Percentiles rank a stretch among this genome's conserved stretches.
Evolutionary conservation across 352 stramenopile genomes (phyloP).

Genomic region (Chrysophaeum taylorii): DNA sequence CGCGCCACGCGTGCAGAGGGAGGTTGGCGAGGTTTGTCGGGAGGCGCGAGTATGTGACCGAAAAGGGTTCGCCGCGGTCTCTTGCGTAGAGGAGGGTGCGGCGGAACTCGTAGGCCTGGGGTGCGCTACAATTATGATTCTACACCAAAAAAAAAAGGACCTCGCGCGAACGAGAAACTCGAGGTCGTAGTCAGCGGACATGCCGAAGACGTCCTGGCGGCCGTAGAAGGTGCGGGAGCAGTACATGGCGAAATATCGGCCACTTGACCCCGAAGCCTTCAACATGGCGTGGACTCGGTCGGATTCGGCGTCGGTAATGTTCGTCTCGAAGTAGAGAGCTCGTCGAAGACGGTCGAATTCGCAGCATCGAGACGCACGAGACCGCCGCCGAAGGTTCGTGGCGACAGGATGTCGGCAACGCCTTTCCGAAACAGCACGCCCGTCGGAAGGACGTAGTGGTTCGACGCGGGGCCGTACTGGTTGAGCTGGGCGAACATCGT

Average conservation of each 20-base stretch:
- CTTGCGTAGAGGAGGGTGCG: background rate
- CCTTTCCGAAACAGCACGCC: no score
- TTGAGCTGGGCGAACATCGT: constrained; percentile 3
- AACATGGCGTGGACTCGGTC: no score
- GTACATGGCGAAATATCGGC: no score
- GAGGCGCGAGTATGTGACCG: background rate
- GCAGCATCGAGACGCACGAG: constrained; percentile 1
- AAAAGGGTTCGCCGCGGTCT: constrained; percentile 5
- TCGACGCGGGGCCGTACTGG: constrained; percentile 5
- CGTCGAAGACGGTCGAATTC: constrained; percentile 5
- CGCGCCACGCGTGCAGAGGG: no score
- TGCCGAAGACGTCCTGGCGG: no score
- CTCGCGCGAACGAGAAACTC: no score
- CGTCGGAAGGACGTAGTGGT: constrained; percentile 2
- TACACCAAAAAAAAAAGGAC: no score
- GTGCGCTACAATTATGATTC: no score
- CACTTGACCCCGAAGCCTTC: no score
- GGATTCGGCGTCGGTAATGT: background rate
- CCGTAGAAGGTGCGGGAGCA: no score
- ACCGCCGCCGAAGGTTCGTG: constrained; percentile 1
- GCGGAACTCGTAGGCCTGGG: constrained; percentile 13
- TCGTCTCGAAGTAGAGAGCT: background rate
- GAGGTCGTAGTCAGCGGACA: no score
- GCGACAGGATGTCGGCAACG: background rate
- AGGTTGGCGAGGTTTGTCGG: background rate